Base-by-base conservation (phyloP, 371 early-diverging fungal species). In the Actinomortierella wolfii region DNA sequence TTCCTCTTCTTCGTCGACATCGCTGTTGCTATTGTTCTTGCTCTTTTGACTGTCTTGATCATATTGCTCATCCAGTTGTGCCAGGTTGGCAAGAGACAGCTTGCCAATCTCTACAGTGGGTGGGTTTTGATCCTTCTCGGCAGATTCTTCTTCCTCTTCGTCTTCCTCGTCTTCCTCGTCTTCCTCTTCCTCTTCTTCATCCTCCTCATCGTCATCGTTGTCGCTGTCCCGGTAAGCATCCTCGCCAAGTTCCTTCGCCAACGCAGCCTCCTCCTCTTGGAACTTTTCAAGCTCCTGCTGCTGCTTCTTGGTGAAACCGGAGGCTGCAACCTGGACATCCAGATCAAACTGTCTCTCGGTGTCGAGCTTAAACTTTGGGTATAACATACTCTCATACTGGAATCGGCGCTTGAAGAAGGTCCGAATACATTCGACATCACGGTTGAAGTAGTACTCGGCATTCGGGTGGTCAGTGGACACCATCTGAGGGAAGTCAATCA, bases 401-500 rank as follows among this genome's bases (percentile, higher is more conserved):
- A 92, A 97, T 39, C 96, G 86, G 54, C 88, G 87, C 62, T 87
- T 83, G 86, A 99, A 99, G 73, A 95, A 99, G 2, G 81, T 85
- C 29, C 97, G 89, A 59, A 99, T 94, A 86, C 99, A 99, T 58
- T 98, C 92, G 17, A 98, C 95, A 82, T 99, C 99, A 51, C 99
- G 92, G 78, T 99, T 92, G 64, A 99, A 97, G 68, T 80, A 91
- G 82, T 82, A 92, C 81, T 97, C 94, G 28, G 99, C 99, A 64
- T 97, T 96, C 7, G 82, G 62, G 74, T 99, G 98, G 8, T 89
- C 90, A 0, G 92, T 97, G 18, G 96, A 95, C 3, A 99, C 94
- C 98, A 99, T 99, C 79, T 99, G 99, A 1, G 99, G 99, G 78
- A 99, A 99, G 86, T 99, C 99, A 57, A 99, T 99, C 52, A 99